phyloP scores from a whole-genome alignment of 352 stramenopile species.

The Phytophthora podocarpi region DNA sequence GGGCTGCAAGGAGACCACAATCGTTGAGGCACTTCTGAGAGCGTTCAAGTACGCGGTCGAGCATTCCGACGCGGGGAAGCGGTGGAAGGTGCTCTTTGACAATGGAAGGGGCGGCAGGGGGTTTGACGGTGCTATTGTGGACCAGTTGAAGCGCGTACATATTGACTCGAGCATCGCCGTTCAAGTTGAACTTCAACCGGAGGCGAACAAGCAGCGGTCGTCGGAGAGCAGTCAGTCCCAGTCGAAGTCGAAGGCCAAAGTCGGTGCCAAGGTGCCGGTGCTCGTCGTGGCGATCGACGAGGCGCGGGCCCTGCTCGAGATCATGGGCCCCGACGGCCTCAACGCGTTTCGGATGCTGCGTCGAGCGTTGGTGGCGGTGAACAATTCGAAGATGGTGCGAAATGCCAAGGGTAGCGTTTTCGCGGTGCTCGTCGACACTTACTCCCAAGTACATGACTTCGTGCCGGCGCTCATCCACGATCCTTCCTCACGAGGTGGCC shows the following conservation, averaged over 20 bases:
- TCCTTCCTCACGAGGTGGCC: neutral
- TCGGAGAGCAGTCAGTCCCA: neutral
- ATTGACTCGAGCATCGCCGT: no score
- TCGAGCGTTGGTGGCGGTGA: neutral
- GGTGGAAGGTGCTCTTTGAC: neutral
- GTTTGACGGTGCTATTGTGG: neutral
- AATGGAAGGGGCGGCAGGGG: neutral
- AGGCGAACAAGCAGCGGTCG: neutral
- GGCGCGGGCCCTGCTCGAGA: neutral
- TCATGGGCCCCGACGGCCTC: no score
- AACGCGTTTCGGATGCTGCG: neutral
- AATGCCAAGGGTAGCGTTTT: conserved; percentile 32
- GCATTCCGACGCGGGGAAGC: neutral
- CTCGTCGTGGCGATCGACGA: neutral
- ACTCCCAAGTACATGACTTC: conserved; percentile 11
- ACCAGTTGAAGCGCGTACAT: neutral
- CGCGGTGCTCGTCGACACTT: conserved; percentile 33
- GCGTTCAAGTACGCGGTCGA: neutral
- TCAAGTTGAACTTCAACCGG: no score
- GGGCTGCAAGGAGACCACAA: neutral
- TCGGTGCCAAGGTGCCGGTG: no score
- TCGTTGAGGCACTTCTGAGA: neutral
- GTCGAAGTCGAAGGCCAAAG: no score
- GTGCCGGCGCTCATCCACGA: neutral
- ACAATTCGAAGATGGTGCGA: neutral